Percentiles rank a stretch among this genome's conserved stretches.
Evolutionary conservation across 2,329 filamentous ascomycete genomes (phyloP).

Genomic region (Trichophyton verrucosum): DNA sequence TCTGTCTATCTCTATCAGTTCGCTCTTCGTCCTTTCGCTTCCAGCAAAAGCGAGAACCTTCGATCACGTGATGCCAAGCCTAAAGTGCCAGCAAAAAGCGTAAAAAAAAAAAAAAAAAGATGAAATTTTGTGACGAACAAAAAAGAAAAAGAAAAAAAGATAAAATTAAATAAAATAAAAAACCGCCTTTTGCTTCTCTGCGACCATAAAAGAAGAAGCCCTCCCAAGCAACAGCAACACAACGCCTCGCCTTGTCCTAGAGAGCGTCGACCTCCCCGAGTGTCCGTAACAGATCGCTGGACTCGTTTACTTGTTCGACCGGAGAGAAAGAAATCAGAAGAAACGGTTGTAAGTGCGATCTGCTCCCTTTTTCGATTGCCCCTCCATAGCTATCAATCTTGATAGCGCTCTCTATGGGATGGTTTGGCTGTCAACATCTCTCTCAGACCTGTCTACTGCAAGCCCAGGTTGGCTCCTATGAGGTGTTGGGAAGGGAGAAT

Average conservation of each 20-base stretch:
- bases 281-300: neutral
- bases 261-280: neutral
- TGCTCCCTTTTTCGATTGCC: neutral
- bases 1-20: neutral
- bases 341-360: neutral
- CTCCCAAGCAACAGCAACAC: too few relatives aligned
- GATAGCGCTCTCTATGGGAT: neutral
- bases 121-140: conserved; percentile 7
- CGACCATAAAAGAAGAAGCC: too few relatives aligned
- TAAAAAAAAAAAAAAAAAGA: conserved; percentile 8
- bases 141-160: conserved; percentile 9
- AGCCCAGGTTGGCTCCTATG: neutral
- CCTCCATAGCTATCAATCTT: conserved; percentile 3
- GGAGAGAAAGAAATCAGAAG: neutral
- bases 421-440: neutral
- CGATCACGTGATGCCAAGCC: conserved; percentile 20
- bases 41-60: conserved; percentile 30
- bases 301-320: neutral
- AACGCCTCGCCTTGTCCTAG: neutral
- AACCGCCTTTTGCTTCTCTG: too few relatives aligned
- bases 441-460: neutral
- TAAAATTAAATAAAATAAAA: conserved; percentile 1
- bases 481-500: neutral
- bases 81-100: conserved; percentile 7
- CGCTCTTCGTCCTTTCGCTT: neutral